Evolutionary conservation across 768 basidiomycete species (phyloP).

Genomic region (Daedaleopsis nitida): DNA sequence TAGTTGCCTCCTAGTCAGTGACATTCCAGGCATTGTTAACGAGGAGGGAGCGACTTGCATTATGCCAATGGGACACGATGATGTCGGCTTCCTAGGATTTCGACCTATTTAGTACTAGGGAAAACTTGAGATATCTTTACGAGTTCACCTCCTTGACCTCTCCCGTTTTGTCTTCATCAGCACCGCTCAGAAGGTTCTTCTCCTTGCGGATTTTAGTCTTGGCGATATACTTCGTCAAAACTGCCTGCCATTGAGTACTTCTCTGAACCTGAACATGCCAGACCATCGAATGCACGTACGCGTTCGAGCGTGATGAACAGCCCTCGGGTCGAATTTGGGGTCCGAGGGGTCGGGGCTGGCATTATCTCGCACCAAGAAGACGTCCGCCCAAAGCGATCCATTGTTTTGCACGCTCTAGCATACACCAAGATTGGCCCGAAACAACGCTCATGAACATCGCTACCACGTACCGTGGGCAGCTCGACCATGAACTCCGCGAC

Average conservation of each 20-base stretch:
- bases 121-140: too few relatives aligned
- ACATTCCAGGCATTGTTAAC: not conserved
- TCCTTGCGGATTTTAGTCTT: conserved; percentile 74
- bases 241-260: conserved; percentile 40
- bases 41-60: conserved; percentile 40
- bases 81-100: conserved; percentile 46
- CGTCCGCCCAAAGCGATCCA: conserved; percentile 81
- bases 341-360: conserved; percentile 65
- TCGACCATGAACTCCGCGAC: conserved; percentile 58
- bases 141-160: conserved; percentile 53
- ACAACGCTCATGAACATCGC: not conserved
- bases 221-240: conserved; percentile 82
- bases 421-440: not conserved
- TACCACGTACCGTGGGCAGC: conserved; percentile 61
- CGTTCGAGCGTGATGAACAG: conserved; percentile 75
- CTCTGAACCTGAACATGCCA: not conserved
- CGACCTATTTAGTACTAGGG: not conserved
- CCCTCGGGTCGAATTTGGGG: conserved; percentile 49
- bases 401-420: conserved; percentile 74
- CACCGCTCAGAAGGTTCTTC: conserved; percentile 70
- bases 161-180: conserved; percentile 39
- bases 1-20: conserved; percentile 3
- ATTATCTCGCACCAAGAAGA: conserved; percentile 70
- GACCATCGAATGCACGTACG: conserved; percentile 44
- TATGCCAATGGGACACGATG: conserved; percentile 85